A percentile compares a stretch with the other conserved stretches of the same genome.
These are phyloP conservation scores for Colletotrichum sp. DNA, from an alignment of 2,329 filamentous ascomycete genomes.

Conservation along the genomic window DNA sequence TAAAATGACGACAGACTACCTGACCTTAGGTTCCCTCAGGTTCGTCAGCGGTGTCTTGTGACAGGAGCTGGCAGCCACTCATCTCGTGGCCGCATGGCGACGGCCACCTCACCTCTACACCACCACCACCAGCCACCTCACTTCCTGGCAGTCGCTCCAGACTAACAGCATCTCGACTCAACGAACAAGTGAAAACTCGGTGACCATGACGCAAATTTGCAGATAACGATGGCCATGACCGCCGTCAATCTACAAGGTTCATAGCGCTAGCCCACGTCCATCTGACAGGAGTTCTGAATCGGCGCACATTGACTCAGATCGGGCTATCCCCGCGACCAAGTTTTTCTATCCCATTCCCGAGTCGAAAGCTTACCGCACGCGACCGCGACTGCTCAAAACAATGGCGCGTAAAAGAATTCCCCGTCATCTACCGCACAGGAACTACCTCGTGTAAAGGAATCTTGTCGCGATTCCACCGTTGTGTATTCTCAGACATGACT, in stretches of 20 bases:
- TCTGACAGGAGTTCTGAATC: neutral
- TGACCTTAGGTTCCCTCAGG: neutral
- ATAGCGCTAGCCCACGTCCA: neutral
- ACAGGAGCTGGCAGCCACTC: neutral
- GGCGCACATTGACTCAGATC: neutral
- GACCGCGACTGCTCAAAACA: neutral
- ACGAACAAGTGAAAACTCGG: neutral
- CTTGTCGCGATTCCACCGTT: neutral
- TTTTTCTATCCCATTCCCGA: neutral
- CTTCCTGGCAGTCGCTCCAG: neutral
- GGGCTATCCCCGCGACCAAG: neutral
- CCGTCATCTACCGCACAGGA: no score
- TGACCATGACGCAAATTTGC: neutral
- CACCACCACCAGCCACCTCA: conserved; percentile 1
- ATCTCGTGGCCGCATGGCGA: neutral
- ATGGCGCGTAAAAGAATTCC: neutral
- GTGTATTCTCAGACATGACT: neutral
- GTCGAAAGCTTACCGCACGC: neutral
- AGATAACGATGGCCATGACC: neutral
- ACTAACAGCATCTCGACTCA: neutral
- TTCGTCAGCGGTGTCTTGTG: neutral
- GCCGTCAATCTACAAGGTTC: neutral
- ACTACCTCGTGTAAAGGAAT: neutral
- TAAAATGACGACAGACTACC: neutral
- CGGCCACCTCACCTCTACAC: neutral